Percentiles rank a stretch among this genome's conserved stretches.
Conservation (phyloP, 805 yeast species). For the Ascoidea rubescens region DNA sequence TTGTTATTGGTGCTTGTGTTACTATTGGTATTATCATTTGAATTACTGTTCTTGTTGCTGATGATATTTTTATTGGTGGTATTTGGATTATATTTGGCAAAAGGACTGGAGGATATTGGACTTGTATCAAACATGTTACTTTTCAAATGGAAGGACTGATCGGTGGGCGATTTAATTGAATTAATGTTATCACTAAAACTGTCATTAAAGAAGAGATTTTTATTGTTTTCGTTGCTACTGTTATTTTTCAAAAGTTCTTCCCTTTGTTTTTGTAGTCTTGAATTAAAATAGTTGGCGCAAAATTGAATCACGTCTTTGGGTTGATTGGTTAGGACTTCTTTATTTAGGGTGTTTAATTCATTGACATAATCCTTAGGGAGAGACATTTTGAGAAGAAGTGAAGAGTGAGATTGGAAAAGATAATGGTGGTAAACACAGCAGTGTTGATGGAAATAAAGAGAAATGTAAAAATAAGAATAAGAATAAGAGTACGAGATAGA, state of each 20-base stretch:
- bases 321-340: constrained; percentile 35
- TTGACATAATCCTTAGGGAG: constrained; percentile 25
- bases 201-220: constrained; percentile 35
- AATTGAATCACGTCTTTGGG: constrained; percentile 64
- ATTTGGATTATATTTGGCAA: neutral
- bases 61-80: neutral
- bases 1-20: too few species aligned
- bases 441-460: too few species aligned
- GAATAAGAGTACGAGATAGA: neutral
- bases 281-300: constrained; percentile 59
- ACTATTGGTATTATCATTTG: too few species aligned
- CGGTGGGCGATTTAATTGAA: too few species aligned
- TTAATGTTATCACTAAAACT: constrained; percentile 21
- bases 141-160: too few species aligned
- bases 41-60: too few species aligned
- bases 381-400: constrained; percentile 14
- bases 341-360: constrained; percentile 52
- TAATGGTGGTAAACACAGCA: neutral
- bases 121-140: neutral
- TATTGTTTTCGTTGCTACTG: constrained; percentile 21
- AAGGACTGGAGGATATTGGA: neutral
- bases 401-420: neutral
- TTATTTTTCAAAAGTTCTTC: constrained; percentile 27
- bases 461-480: too few species aligned
- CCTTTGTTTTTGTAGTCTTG: constrained; percentile 47